Percentiles rank a stretch among this genome's conserved stretches.
Conservation (phyloP, 345 rosid genomes). For the Ceriops tagal region DNA sequence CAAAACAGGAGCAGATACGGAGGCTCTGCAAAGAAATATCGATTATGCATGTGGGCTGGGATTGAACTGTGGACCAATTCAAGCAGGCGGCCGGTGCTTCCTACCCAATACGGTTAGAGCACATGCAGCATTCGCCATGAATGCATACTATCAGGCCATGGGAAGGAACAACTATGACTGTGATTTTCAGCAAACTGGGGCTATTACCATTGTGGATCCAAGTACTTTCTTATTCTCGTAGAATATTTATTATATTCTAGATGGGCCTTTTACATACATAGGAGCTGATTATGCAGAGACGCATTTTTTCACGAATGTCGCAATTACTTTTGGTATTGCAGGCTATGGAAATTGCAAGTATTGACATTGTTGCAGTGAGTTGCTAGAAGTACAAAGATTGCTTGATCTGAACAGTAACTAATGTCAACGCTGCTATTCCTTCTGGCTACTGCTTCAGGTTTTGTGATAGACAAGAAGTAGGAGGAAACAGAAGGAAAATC, state of each 20-base stretch:
- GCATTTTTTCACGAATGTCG: not conserved
- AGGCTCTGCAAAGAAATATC: slow-evolving; percentile 17
- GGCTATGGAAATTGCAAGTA: slow-evolving; percentile 61
- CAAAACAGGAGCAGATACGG: not conserved
- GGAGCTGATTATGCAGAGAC: not conserved
- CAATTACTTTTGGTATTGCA: slow-evolving; percentile 11
- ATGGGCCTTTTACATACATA: not conserved
- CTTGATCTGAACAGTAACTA: not conserved
- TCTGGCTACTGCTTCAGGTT: no score
- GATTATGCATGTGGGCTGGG: slow-evolving; percentile 67
- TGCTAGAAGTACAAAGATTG: not conserved
- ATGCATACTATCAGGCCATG: slow-evolving; percentile 53
- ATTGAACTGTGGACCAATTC: slow-evolving; percentile 51
- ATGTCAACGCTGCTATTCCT: no score
- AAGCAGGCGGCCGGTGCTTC: slow-evolving; percentile 47
- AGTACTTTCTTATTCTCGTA: slow-evolving; percentile 34
- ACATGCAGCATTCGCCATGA: slow-evolving; percentile 72
- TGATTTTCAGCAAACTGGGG: slow-evolving; percentile 56
- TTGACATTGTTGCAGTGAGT: slow-evolving; percentile 7
- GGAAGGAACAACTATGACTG: slow-evolving; percentile 51
- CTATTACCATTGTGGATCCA: slow-evolving; percentile 42
- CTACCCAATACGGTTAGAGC: slow-evolving; percentile 59
- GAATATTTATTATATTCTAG: not conserved
- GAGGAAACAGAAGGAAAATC: no score
- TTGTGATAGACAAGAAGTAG: no score